phyloP scores from a whole-genome alignment of 208 protist genomes.

The Phytomonas francai region DNA sequence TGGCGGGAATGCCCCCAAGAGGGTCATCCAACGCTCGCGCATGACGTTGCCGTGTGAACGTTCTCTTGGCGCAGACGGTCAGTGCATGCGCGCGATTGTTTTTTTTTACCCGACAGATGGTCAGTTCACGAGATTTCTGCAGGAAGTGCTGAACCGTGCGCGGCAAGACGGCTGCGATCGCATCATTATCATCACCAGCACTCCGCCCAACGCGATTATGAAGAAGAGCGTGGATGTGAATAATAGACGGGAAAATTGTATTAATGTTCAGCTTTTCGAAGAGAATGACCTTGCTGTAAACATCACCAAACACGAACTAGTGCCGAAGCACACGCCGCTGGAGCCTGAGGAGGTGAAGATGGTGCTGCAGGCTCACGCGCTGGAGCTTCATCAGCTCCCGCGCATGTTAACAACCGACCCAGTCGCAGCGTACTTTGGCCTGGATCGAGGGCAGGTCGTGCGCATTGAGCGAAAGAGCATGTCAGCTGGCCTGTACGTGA shows the following conservation, averaged over 20 bases:
- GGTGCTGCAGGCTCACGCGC: slow-evolving; percentile 87
- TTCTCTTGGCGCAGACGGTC: slow-evolving; percentile 20
- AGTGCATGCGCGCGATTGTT: slow-evolving; percentile 51
- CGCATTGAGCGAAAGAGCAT: slow-evolving; percentile 95
- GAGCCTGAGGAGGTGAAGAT: slow-evolving; percentile 75
- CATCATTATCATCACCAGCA: slow-evolving; percentile 54
- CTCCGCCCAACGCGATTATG: slow-evolving; percentile 59
- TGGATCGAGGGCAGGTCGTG: slow-evolving; percentile 90
- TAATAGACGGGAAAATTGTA: slow-evolving; percentile 47
- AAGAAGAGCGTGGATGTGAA: slow-evolving; percentile 58
- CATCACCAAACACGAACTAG: slow-evolving; percentile 96
- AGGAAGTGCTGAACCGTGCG: slow-evolving; percentile 42
- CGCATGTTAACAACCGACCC: slow-evolving; percentile 93
- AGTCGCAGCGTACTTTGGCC: slow-evolving; percentile 94
- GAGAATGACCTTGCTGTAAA: slow-evolving; percentile 96
- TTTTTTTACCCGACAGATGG: slow-evolving; percentile 52
- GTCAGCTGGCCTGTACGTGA: slow-evolving; percentile 97
- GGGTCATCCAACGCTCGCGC: slow-evolving; percentile 54
- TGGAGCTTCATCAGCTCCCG: slow-evolving; percentile 94
- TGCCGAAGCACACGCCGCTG: slow-evolving; percentile 93
- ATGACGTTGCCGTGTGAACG: slow-evolving; percentile 81
- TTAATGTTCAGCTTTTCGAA: slow-evolving; percentile 92
- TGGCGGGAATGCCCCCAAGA: slow-evolving; percentile 6
- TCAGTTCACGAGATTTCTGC: slow-evolving; percentile 55
- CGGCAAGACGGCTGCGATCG: slow-evolving; percentile 40